These are phyloP conservation scores for Diutina pseudorugosa DNA, from an alignment of 1,139 yeast species.

Conservation along the genomic window DNA sequence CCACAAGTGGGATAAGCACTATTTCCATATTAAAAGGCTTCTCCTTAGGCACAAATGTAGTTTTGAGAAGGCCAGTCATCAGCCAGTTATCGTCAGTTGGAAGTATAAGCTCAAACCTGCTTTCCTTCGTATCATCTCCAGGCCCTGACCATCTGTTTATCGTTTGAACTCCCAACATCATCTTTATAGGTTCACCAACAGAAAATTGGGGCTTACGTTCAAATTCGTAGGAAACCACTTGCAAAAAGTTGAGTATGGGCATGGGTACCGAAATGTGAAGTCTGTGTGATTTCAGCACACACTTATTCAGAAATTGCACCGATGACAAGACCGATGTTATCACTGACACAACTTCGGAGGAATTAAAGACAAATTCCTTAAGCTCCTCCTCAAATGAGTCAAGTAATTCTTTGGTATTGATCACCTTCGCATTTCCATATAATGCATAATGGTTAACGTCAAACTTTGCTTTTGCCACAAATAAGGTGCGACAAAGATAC, in stretches of 20 bases:
- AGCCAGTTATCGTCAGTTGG: conserved; percentile 48
- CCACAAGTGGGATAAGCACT: conserved; percentile 56
- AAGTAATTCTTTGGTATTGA: conserved; percentile 12
- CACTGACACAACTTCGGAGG: not conserved
- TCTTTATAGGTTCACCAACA: conserved; percentile 53
- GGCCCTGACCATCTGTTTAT: conserved; percentile 29
- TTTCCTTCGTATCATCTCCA: conserved; percentile 6
- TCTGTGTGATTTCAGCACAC: conserved; percentile 7
- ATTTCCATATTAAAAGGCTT: conserved; percentile 35
- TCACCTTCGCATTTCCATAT: conserved; percentile 14
- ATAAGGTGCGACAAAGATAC: conserved; percentile 15
- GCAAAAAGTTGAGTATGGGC: conserved; percentile 40
- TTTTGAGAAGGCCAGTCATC: conserved; percentile 44
- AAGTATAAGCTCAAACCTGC: conserved; percentile 18
- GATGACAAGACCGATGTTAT: not conserved
- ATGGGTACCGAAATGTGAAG: conserved; percentile 35
- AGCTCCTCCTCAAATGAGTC: conserved; percentile 8
- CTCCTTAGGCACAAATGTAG: conserved; percentile 8
- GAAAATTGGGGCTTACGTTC: conserved; percentile 28
- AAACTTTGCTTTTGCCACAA: conserved; percentile 17
- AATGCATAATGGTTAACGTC: conserved; percentile 30
- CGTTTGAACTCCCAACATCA: conserved; percentile 32
- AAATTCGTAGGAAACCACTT: conserved; percentile 33
- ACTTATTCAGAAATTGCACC: not conserved
- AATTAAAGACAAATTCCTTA: not conserved